Conservation (phyloP, 2,329 filamentous ascomycete species). For the Teratosphaeria nubilosa region DNA sequence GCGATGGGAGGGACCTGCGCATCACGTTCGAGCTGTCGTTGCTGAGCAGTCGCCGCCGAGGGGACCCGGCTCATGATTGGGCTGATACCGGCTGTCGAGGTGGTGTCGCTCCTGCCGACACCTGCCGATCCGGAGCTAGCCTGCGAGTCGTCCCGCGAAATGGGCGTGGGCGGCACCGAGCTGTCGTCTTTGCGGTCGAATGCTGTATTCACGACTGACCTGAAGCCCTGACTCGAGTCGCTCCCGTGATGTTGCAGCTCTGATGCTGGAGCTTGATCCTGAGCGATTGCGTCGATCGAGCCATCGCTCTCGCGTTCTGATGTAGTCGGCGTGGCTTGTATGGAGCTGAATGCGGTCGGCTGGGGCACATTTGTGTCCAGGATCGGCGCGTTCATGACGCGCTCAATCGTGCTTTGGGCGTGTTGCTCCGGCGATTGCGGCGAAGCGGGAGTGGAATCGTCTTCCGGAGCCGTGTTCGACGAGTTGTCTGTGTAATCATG, state of each 20-base stretch:
- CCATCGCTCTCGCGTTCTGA: background rate
- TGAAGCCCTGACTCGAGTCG: constrained; percentile 34
- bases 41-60: constrained; percentile 29
- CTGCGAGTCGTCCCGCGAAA: constrained; percentile 34
- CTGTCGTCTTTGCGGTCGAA: constrained; percentile 51
- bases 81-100: constrained; percentile 53
- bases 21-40: constrained; percentile 29
- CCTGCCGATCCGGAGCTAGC: constrained; percentile 9
- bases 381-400: constrained; percentile 2
- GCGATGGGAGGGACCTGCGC: constrained; percentile 44
- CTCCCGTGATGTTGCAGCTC: constrained; percentile 32
- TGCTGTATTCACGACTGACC: constrained; percentile 50
- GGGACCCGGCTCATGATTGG: constrained; percentile 54
- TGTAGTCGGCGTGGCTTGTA: background rate
- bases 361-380: background rate
- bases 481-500: background rate
- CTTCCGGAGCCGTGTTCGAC: background rate
- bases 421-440: background rate
- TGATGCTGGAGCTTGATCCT: background rate
- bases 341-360: background rate
- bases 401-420: background rate
- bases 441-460: background rate
- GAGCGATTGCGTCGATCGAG: background rate
- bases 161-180: constrained; percentile 42
- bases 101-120: constrained; percentile 45